Evolutionary conservation across 1,139 yeast species (phyloP).

Genomic region (Hyphopichia fennica): DNA sequence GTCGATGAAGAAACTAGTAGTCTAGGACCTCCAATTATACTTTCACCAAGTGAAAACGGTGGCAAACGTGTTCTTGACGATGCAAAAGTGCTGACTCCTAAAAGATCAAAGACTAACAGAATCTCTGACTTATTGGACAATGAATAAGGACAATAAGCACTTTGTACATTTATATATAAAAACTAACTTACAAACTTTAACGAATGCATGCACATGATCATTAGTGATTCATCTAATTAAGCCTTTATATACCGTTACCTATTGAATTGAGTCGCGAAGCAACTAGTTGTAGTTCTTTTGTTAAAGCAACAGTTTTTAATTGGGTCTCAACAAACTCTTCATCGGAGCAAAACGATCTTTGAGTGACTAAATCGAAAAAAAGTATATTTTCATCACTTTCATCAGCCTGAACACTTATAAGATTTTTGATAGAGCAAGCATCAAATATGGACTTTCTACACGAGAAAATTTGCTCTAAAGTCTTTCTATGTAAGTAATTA

Average conservation of each 20-base stretch:
- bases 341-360: neutral
- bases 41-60: neutral
- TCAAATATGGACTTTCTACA: conserved; percentile 10
- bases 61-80: neutral
- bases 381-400: conserved; percentile 2
- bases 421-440: conserved; percentile 9
- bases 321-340: conserved; percentile 2
- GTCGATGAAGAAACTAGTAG: neutral
- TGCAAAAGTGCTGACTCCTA: neutral
- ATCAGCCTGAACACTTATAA: conserved; percentile 1
- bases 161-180: neutral
- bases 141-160: neutral
- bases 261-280: neutral
- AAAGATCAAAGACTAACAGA: neutral
- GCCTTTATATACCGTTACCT: neutral
- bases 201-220: neutral
- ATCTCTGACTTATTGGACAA: neutral
- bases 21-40: neutral
- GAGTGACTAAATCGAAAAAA: conserved; percentile 1
- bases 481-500: conserved; percentile 12
- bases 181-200: neutral
- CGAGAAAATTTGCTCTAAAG: conserved; percentile 11
- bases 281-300: conserved; percentile 5
- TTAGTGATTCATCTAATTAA: neutral
- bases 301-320: conserved; percentile 1